These are phyloP conservation scores for Boletus tomentosulus DNA, from an alignment of 768 basidiomycete species.

Conservation along the genomic window DNA sequence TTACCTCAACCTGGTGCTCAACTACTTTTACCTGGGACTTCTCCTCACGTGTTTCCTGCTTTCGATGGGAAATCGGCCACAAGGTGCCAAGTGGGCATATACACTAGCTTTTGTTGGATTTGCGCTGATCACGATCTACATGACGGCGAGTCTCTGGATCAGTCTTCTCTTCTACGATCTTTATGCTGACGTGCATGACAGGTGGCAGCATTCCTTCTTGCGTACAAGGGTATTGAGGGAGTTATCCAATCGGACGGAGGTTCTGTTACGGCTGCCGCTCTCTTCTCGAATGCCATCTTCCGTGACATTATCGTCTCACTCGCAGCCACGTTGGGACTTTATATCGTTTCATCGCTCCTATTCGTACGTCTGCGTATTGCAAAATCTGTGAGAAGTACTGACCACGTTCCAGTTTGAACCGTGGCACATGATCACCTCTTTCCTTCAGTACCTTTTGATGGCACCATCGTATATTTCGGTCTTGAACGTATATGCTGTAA, in stretches of 20 bases:
- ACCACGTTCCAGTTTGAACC: slow-evolving; percentile 72
- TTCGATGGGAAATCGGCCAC: slow-evolving; percentile 86
- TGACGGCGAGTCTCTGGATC: slow-evolving; percentile 64
- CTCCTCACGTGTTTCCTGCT: slow-evolving; percentile 86
- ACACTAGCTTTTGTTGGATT: slow-evolving; percentile 84
- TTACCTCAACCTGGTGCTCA: slow-evolving; percentile 71
- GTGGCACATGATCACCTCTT: slow-evolving; percentile 98
- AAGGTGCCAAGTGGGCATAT: slow-evolving; percentile 86
- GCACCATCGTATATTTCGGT: slow-evolving; percentile 94
- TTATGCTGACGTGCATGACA: slow-evolving; percentile 26
- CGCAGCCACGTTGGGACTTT: slow-evolving; percentile 84
- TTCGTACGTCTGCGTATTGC: slow-evolving; percentile 57
- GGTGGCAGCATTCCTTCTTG: slow-evolving; percentile 76
- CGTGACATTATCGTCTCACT: slow-evolving; percentile 84
- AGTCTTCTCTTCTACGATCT: slow-evolving; percentile 1
- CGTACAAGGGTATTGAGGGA: slow-evolving; percentile 72
- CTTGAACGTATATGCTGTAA: slow-evolving; percentile 83
- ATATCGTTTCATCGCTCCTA: slow-evolving; percentile 75
- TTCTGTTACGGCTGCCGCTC: slow-evolving; percentile 46
- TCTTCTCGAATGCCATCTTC: slow-evolving; percentile 80
- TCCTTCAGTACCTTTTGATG: slow-evolving; percentile 88
- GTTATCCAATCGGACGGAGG: slow-evolving; percentile 46
- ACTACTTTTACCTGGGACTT: slow-evolving; percentile 85
- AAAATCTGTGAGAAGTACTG: neutral
- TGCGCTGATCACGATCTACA: slow-evolving; percentile 89